Evolutionary conservation across 805 yeast genomes (phyloP).

Genomic region (Kuraishia borneana): DNA sequence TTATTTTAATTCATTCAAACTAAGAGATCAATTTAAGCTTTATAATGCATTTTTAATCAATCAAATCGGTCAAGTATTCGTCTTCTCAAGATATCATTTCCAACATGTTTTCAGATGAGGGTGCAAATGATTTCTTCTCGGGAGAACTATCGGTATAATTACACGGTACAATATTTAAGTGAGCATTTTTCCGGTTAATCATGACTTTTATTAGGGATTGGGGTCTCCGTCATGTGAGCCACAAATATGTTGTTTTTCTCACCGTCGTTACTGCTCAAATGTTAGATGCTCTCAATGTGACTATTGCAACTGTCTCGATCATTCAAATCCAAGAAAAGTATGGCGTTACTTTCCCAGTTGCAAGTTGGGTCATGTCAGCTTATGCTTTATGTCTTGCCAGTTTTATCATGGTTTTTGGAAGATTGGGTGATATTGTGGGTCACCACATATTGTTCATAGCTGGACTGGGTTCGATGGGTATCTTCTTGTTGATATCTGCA

Average conservation of each 20-base stretch:
- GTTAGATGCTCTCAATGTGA: constrained; percentile 5
- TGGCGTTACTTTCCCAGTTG: constrained; percentile 1
- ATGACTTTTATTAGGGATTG: too few relatives aligned
- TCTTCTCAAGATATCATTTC: too few relatives aligned
- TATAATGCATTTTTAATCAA: too few relatives aligned
- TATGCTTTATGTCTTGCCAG: constrained; percentile 25
- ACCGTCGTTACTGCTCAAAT: not conserved
- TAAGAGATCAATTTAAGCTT: too few relatives aligned
- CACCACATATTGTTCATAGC: constrained; percentile 13
- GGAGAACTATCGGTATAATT: too few relatives aligned
- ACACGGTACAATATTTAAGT: too few relatives aligned
- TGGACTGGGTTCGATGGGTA: constrained; percentile 13
- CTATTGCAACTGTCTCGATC: constrained; percentile 6
- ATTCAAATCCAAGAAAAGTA: constrained; percentile 1
- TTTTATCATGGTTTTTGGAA: constrained; percentile 24
- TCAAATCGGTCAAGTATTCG: too few relatives aligned
- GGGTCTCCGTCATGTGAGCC: too few relatives aligned
- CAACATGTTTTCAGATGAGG: too few relatives aligned
- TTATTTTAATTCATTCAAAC: too few relatives aligned
- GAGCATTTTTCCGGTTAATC: too few relatives aligned
- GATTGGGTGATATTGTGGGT: constrained; percentile 23
- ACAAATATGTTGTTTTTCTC: not conserved
- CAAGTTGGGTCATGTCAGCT: constrained; percentile 22
- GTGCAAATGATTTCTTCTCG: too few relatives aligned
- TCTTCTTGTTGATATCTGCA: constrained; percentile 22